Evolutionary conservation across 331 rosid genomes (phyloP), one percentile per base, ranked within the genome.

Genomic region (Quercus lobata): DNA sequence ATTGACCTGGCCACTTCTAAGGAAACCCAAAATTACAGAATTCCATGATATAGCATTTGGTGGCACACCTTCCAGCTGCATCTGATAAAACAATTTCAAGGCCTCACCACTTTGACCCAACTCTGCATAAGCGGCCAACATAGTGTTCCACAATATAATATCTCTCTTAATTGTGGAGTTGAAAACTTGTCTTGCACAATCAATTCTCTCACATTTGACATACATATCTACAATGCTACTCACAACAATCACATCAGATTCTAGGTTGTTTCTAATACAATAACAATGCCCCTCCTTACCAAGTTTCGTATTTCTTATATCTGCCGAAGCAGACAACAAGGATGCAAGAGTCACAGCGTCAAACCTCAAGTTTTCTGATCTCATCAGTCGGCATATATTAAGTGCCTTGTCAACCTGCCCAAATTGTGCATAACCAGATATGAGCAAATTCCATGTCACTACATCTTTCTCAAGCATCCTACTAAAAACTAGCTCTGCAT

Each of bases 21-120:
- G 79, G 81, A 94, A 84, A 57, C 94, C 87, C 14, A 83, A 80
- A 74, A 94, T 87, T 76, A 88, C 77, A 57, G 98, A 91, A 81
- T 94, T 94, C 95, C 97, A 94, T 17, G 97, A 88, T 69, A 88
- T 82, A 57, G 86, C 92, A 72, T 90, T 91, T 35, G 97, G 92
- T 53, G 92, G 85, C 44, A 89, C 75, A 3, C 91, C 78, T 58
- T 91, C 92, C 69, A 88, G 80, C 85, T 92, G 93, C 97, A 92
- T 92, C 80, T 77, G 91, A 80, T 83, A 85, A 75, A 91, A 91
- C 87, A 94, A 80, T 37, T 82, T 94, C 87, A 92, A 77, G 70
- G 93, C 88, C 89, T 92, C 97, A 1, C 96, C 96, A 75, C 91
- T 88, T 65, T 82, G 83, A 54, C 97, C 94, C 65, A 78, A 62